phyloP scores from a whole-genome alignment of 768 basidiomycete genomes.

The Agaricus subrufescens region DNA sequence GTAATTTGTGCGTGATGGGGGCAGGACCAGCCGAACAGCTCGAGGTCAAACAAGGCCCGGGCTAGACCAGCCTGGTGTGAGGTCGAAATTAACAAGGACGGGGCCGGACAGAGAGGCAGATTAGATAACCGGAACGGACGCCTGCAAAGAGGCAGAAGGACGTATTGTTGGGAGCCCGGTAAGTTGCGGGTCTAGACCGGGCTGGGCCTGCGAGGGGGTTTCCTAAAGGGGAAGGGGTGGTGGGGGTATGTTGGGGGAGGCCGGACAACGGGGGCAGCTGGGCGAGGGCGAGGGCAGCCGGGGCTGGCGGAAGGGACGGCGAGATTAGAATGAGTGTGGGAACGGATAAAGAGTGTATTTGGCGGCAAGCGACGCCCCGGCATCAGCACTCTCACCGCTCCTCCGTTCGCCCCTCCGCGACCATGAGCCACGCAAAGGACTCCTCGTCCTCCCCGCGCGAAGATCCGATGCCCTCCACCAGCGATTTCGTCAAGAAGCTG shows the following conservation, averaged over 20 bases:
- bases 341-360: background rate
- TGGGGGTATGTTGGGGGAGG: background rate
- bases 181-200: background rate
- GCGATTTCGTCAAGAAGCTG: constrained; percentile 92
- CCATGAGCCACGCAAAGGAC: constrained; percentile 4
- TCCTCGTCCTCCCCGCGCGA: constrained; percentile 30
- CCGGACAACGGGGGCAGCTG: background rate
- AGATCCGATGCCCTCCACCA: constrained; percentile 81
- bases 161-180: too few species aligned
- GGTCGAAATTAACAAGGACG: too few species aligned
- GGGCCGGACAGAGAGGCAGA: too few species aligned
- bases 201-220: background rate
- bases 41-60: too few species aligned
- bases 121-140: too few species aligned
- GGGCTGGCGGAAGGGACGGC: background rate
- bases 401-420: background rate
- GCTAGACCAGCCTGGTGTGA: too few species aligned
- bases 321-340: background rate
- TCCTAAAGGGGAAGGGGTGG: background rate
- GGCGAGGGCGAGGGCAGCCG: background rate
- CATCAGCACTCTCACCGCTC: background rate
- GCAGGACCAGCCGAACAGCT: too few species aligned
- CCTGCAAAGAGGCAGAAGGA: too few species aligned
- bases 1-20: too few species aligned
- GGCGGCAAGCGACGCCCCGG: background rate